Conservation (phyloP, 768 basidiomycete species). For the Tubosaeta brunneosetosa region DNA sequence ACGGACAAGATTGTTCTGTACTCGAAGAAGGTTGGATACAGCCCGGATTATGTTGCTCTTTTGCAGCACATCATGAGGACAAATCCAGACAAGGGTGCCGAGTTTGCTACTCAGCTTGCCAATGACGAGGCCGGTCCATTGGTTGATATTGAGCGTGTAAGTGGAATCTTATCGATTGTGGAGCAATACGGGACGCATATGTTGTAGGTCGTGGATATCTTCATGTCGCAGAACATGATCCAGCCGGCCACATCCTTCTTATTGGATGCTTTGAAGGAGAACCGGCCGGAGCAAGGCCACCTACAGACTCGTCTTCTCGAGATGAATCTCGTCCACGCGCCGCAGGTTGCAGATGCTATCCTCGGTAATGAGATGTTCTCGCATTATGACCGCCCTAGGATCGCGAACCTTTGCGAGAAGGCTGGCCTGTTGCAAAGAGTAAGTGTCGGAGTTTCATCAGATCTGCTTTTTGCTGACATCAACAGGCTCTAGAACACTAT, state of each 20-base stretch:
- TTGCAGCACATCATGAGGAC: slow-evolving; percentile 95
- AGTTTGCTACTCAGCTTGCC: slow-evolving; percentile 91
- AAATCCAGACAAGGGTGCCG: slow-evolving; percentile 96
- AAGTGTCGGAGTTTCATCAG: slow-evolving; percentile 23
- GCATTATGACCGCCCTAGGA: slow-evolving; percentile 92
- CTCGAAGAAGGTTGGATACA: slow-evolving; percentile 93
- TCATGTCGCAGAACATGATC: slow-evolving; percentile 99
- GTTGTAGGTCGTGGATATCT: slow-evolving; percentile 89
- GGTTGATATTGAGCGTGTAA: slow-evolving; percentile 87
- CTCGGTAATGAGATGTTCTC: slow-evolving; percentile 98
- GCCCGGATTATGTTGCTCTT: slow-evolving; percentile 86
- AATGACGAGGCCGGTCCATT: slow-evolving; percentile 92
- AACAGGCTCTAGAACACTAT: slow-evolving; percentile 93
- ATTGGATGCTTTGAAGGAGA: slow-evolving; percentile 95
- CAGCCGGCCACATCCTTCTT: slow-evolving; percentile 98
- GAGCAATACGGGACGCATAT: neutral
- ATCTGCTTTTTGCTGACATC: slow-evolving; percentile 9
- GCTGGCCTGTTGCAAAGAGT: slow-evolving; percentile 93
- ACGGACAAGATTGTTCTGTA: slow-evolving; percentile 98
- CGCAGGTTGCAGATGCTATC: slow-evolving; percentile 98
- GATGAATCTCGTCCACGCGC: slow-evolving; percentile 96
- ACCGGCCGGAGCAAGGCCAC: slow-evolving; percentile 94
- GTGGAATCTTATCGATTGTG: slow-evolving; percentile 17
- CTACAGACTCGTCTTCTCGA: slow-evolving; percentile 95
- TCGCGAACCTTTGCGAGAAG: slow-evolving; percentile 98